phyloP scores from a whole-genome alignment of 371 early-diverging fungal species.

The Coemansia sp. region DNA sequence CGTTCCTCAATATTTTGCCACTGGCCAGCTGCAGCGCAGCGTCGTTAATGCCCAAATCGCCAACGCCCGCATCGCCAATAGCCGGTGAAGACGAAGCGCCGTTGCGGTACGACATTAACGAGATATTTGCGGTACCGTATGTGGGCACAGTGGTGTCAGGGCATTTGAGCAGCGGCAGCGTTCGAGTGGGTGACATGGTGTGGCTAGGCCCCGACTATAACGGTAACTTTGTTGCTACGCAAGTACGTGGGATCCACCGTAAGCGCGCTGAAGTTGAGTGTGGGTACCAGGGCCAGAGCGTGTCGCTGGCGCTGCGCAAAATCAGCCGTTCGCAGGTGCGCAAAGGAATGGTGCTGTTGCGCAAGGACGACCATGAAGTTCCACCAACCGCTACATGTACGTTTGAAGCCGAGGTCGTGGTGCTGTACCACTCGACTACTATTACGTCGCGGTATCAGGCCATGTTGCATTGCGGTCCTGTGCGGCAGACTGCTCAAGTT shows the following conservation, averaged over 20 bases:
- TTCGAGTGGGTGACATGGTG: conserved; percentile 80
- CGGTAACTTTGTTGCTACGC: conserved; percentile 74
- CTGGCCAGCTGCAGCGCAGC: neutral
- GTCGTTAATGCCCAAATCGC: neutral
- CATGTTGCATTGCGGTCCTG: conserved; percentile 89
- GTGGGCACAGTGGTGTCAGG: conserved; percentile 86
- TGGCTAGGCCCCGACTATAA: conserved; percentile 81
- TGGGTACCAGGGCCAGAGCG: conserved; percentile 81
- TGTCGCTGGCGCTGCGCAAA: conserved; percentile 83
- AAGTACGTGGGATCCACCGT: conserved; percentile 84
- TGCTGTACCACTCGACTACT: conserved; percentile 88
- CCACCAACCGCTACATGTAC: conserved; percentile 62
- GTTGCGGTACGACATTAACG: conserved; percentile 82
- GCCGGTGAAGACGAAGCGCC: conserved; percentile 35
- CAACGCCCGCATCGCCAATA: neutral
- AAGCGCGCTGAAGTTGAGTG: conserved; percentile 78
- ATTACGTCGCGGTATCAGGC: conserved; percentile 88
- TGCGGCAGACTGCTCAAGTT: conserved; percentile 80
- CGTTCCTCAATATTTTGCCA: conserved; percentile 81
- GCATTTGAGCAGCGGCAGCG: conserved; percentile 62
- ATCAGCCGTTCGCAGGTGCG: conserved; percentile 72
- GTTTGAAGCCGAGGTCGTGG: conserved; percentile 89
- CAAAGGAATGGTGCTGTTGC: conserved; percentile 87
- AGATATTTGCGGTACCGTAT: conserved; percentile 85
- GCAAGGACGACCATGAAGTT: conserved; percentile 75